Evolutionary conservation across 768 basidiomycete genomes (phyloP).

Genomic region (Xerocomus spinulosus): DNA sequence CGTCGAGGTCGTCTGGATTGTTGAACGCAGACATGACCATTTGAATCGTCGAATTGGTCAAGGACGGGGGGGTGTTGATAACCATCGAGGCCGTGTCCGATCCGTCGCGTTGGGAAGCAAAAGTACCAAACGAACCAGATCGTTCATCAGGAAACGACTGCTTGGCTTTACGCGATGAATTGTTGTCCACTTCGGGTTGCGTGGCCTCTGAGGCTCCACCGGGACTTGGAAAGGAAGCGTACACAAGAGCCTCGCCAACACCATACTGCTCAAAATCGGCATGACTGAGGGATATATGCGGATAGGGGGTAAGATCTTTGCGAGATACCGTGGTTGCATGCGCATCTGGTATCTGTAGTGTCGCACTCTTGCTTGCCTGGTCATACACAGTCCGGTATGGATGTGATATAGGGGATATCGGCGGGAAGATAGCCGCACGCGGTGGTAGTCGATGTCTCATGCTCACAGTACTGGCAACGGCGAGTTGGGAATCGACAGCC

Average conservation of each 20-base stretch:
- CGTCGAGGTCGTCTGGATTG: constrained; percentile 62
- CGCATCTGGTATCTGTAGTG: neutral
- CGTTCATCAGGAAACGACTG: neutral
- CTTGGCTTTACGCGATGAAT: neutral
- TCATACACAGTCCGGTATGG: constrained; percentile 17
- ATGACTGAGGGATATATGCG: constrained; percentile 27
- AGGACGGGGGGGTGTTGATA: constrained; percentile 16
- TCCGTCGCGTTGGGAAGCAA: constrained; percentile 38
- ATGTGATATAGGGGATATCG: constrained; percentile 27
- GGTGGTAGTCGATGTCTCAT: constrained; percentile 37
- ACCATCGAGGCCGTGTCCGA: constrained; percentile 2
- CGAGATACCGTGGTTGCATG: neutral
- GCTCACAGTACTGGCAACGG: constrained; percentile 27
- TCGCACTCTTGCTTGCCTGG: neutral
- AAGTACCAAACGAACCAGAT: neutral
- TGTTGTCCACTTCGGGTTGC: neutral
- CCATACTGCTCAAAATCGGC: constrained; percentile 46
- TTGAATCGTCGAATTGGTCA: constrained; percentile 36
- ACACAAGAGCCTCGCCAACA: constrained; percentile 59
- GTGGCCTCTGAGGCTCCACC: neutral
- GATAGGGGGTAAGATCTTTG: neutral
- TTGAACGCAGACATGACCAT: constrained; percentile 45
- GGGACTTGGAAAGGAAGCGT: constrained; percentile 29
- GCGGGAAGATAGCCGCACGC: constrained; percentile 19
- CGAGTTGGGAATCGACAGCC: constrained; percentile 18